Evolutionary conservation across 164 flowering plant genomes (phyloP), one percentile per base, ranked within the genome.

Genomic region (Litsea cubeba): DNA sequence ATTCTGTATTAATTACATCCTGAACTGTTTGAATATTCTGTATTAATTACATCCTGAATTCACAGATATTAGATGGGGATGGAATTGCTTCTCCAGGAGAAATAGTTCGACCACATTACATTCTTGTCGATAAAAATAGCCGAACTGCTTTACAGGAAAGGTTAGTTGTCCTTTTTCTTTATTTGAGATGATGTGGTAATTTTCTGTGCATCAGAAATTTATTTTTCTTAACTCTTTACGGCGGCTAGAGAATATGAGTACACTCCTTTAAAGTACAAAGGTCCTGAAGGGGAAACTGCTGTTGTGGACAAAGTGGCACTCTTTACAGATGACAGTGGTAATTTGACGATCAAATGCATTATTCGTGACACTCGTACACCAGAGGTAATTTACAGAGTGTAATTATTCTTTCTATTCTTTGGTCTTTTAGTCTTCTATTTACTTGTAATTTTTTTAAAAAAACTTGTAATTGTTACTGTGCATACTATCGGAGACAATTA

Each of bases 1-100:
- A 25, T 25, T 25, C 25, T 25, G 1, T 25, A 25, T 25, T 25
- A 25, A 25, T 25, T 25, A 25, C 25, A 0, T 25, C 25, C 25
- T 25, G 25, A 25, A 25, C 25, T 25, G 25, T 25, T 25, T 25
- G 25, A 25, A 25, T 25, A 25, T 25, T 25, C 25, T 25, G 25
- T 25, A 25, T 25, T 25, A 25, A 25, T 25, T 25, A 25, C 25
- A 25, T 25, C 25, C 25, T 25, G 25, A 25, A 25, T 76, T 11
- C 84, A 18, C 77, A 95, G 98, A 85, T 88, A 71, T 71, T 96
- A 78, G 99, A 94, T 86, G 85, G 83, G 79, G 99, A 96, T 86
- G 99, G 99, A 71, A 65, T 96, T 72, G 98, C 98, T 75, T 71
- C 95, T 72, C 99, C 99, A 72, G 97, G 98, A 24, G 88, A 92